Evolutionary conservation across 2,329 filamentous ascomycete genomes (phyloP), one percentile per base, ranked within the genome.

Genomic region (Neopestalotiopsis sp.): DNA sequence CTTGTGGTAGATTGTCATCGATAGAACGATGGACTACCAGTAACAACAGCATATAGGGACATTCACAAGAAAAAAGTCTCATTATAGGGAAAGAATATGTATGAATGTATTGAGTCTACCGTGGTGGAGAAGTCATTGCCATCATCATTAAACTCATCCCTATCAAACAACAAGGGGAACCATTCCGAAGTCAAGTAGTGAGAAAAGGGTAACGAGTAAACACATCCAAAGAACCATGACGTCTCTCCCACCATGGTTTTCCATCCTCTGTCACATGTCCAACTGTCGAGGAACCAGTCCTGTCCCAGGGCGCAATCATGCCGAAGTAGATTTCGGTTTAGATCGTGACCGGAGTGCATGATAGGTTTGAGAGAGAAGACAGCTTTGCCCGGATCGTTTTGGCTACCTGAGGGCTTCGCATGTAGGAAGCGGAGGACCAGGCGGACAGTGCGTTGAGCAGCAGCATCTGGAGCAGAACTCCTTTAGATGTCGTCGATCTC

Each of bases 401-500:
- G 24, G 30, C 65, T 34, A 40, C 32, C 59, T 62, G 34, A 20
- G n/a, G 34, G 59, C 30, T 34, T 40, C 34, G 30, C 59, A 28
- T 45, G 40, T 66, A 56, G 17, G 40, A 66, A 57, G 10, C 42
- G n/a, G 49, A 66, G 14, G 45, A 58, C 63, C 65, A 61, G 70
- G 66, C 67, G 70, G 69, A 67, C 64, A 42, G 69, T 28, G 67
- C 38, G 40, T 53, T 34, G 14, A 12, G 24, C 14, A 28, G n/a
- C 14, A 65, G n/a, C 38, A 53, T 59, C 57, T 17, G 14, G 6
- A 38, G 34, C 34, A 38, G 2, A 38, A 10, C 34, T 38, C 9
- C 34, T 38, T 89, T 90, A 98, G 82, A 98, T 97, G 83, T 98
- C 94, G 85, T 98, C 95, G 81, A 97, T 94, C 81, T 97, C 94